Evolutionary conservation across 1,284 basidiomycete species (phyloP), one percentile per base, ranked within the genome.

Genomic region (Austropuccinia psidii): DNA sequence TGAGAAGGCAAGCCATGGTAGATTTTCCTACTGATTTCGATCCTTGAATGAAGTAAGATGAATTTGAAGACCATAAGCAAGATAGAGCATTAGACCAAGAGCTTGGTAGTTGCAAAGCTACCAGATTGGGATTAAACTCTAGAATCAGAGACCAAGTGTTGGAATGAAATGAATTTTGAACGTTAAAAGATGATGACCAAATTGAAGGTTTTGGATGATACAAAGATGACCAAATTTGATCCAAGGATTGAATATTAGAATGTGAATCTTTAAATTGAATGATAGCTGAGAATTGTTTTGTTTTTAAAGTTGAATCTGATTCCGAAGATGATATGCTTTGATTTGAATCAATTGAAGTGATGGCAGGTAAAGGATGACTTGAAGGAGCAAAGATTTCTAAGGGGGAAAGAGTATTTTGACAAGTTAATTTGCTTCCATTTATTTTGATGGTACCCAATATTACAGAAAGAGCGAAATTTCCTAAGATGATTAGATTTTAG

Each of bases 1-100:
- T 49, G 15, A 73, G 50, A 15, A 73, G 24, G 6, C 47, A 52
- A 15, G 60, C 15, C 24, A 73, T 65, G 24, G 70, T 73, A 21
- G 57, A 62, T 65, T 73, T 73, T 1, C 70, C 70, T 11, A 49
- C 52, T 0, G 31, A 37, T n/a, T 73, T 73, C 17, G 70, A 52
- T 8, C 70, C 70, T 65, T 73, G 55, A 33, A 73, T 29, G 2
- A 64, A n/a, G 29, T 45, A 73, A n/a, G n/a, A n/a, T n/a, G n/a
- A n/a, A n/a, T n/a, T n/a, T n/a, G n/a, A n/a, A n/a, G 31, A 29
- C 24, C 11, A 5, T 8, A 52, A 19, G 29, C 21, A 37, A 5
- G 43, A 50, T 47, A 64, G 33, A 31, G 47, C 31, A 45, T 13
- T 27, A 13, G 39, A 47, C 70, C 61, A 65, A 27, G n/a, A 55